These are phyloP conservation scores for Mycena galericulata DNA, from an alignment of 768 basidiomycete genomes.

Conservation along the genomic window DNA sequence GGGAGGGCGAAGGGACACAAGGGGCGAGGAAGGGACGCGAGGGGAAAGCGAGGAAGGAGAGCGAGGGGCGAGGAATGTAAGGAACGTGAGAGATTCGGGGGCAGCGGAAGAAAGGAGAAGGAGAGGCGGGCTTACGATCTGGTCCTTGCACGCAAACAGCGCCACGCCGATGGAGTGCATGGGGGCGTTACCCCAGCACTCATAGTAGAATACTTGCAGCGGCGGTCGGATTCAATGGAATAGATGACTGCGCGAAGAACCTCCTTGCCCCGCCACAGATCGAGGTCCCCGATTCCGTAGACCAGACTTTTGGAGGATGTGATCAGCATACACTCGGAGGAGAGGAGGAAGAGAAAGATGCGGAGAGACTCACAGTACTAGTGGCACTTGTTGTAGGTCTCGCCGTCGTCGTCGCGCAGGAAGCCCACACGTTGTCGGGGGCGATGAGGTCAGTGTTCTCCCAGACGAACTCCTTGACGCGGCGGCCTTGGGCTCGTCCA, in stretches of 20 bases:
- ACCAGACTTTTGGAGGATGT: slow-evolving; percentile 73
- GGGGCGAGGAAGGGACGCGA: too few relatives aligned
- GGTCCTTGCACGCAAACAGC: slow-evolving; percentile 61
- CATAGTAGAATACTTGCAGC: slow-evolving; percentile 38
- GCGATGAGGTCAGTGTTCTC: slow-evolving; percentile 67
- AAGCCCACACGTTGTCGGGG: slow-evolving; percentile 72
- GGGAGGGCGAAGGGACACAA: too few relatives aligned
- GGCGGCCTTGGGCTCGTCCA: slow-evolving; percentile 77
- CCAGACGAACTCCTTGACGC: slow-evolving; percentile 72
- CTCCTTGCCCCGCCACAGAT: slow-evolving; percentile 73
- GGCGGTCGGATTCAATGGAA: not conserved
- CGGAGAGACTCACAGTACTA: slow-evolving; percentile 62
- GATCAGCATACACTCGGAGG: too few relatives aligned
- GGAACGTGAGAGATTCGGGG: too few relatives aligned
- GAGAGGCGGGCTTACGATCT: slow-evolving; percentile 46
- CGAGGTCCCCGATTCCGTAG: slow-evolving; percentile 76
- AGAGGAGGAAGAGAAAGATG: slow-evolving; percentile 29
- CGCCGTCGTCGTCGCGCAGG: slow-evolving; percentile 76
- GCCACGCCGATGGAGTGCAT: slow-evolving; percentile 69
- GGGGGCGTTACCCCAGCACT: slow-evolving; percentile 60
- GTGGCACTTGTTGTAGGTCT: slow-evolving; percentile 84
- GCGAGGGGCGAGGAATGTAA: too few relatives aligned
- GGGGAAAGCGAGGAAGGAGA: too few relatives aligned
- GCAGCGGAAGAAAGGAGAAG: too few relatives aligned
- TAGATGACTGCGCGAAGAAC: slow-evolving; percentile 66